phyloP scores from a whole-genome alignment of 2,329 filamentous ascomycete genomes.

The Paecilomyces fulvus region DNA sequence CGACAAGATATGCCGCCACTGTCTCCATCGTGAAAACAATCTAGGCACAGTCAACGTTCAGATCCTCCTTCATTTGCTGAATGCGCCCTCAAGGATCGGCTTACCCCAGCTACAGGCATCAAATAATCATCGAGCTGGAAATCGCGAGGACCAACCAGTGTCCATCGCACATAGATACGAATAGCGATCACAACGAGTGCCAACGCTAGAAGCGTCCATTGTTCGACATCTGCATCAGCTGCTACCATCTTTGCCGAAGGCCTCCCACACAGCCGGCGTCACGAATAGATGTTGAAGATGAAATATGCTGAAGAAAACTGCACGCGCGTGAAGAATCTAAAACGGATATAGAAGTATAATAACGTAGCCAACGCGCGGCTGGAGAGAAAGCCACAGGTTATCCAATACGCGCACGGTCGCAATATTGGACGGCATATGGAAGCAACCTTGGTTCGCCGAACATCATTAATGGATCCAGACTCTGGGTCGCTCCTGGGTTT shows the following conservation, averaged over 20 bases:
- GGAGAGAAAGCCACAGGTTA: not conserved
- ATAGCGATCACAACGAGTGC: conserved; percentile 41
- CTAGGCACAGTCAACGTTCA: conserved; percentile 17
- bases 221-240: conserved; percentile 22
- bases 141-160: conserved; percentile 34
- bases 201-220: conserved; percentile 42
- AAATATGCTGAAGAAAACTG: not conserved
- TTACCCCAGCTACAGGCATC: conserved; percentile 44
- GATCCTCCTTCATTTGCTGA: not conserved
- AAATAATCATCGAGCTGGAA: conserved; percentile 50
- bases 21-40: conserved; percentile 42
- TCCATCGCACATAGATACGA: conserved; percentile 41
- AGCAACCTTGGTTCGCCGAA: not conserved
- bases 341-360: not conserved
- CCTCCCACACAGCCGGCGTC: not conserved
- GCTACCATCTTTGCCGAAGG: not conserved
- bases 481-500: not conserved
- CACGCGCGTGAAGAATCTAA: not conserved
- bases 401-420: not conserved
- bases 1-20: conserved; percentile 39
- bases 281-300: not conserved
- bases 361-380: not conserved
- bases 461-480: not conserved
- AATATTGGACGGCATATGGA: not conserved
- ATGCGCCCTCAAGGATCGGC: conserved; percentile 7